Evolutionary conservation across 2,329 filamentous ascomycete genomes (phyloP).

Genomic region (Grosmannia huntii): DNA sequence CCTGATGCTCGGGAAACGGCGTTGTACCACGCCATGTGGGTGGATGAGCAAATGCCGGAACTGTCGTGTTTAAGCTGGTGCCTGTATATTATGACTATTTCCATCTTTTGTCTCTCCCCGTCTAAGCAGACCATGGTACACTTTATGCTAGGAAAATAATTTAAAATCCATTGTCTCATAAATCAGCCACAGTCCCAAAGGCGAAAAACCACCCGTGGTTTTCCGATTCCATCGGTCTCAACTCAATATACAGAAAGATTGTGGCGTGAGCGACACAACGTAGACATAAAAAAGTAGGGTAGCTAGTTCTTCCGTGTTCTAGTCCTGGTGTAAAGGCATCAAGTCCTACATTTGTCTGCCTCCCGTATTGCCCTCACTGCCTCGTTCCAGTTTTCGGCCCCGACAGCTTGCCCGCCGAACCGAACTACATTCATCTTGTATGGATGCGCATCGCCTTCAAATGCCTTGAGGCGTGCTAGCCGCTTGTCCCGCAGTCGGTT

Average conservation of each 20-base stretch:
- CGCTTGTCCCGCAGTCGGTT: slow-evolving; percentile 83
- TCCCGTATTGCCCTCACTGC: slow-evolving; percentile 36
- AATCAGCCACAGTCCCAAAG: too few relatives aligned
- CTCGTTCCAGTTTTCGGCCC: slow-evolving; percentile 39
- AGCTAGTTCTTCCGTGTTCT: background rate
- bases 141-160: background rate
- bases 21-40: background rate
- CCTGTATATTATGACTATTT: background rate
- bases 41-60: background rate
- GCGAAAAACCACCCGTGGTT: too few relatives aligned
- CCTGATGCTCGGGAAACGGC: background rate
- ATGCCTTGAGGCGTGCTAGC: slow-evolving; percentile 81
- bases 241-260: too few relatives aligned
- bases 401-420: slow-evolving; percentile 49
- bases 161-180: background rate
- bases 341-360: slow-evolving; percentile 38
- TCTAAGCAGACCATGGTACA: background rate
- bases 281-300: background rate
- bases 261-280: too few relatives aligned
- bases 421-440: slow-evolving; percentile 79
- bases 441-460: slow-evolving; percentile 84
- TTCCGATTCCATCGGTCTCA: too few relatives aligned
- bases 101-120: background rate
- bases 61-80: background rate
- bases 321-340: slow-evolving; percentile 10